These are phyloP conservation scores for Fusarium brachygibbosum DNA, from an alignment of 2,329 filamentous ascomycete genomes.

Conservation along the genomic window DNA sequence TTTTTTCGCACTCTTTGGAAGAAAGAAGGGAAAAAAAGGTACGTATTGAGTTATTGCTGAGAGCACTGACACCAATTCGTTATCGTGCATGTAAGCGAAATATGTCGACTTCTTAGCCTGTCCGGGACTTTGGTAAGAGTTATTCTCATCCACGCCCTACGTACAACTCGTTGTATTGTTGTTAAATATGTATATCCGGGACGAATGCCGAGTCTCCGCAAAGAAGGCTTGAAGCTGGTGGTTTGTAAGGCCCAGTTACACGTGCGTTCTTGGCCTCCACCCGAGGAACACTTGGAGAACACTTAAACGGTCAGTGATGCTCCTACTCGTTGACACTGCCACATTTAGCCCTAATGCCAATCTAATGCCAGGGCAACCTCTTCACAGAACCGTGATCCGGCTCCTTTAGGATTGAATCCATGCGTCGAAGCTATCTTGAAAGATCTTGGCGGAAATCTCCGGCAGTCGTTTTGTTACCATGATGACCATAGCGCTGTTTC, in stretches of 20 bases:
- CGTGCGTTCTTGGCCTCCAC: background rate
- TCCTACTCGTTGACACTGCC: background rate
- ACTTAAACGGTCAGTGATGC: background rate
- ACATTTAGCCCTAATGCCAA: background rate
- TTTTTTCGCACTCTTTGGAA: background rate
- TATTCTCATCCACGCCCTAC: background rate
- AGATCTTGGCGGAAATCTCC: background rate
- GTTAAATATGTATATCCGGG: background rate
- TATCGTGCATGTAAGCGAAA: slow-evolving; percentile 9
- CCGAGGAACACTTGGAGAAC: background rate
- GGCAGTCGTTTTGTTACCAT: slow-evolving; percentile 2
- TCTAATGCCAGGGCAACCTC: slow-evolving; percentile 4
- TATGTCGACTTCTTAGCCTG: background rate
- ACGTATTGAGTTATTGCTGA: background rate
- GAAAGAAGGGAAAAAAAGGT: background rate
- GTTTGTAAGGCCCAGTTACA: background rate
- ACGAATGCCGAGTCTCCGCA: background rate
- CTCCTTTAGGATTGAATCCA: slow-evolving; percentile 5
- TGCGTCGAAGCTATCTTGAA: background rate
- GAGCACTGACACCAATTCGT: background rate
- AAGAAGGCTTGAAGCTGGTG: background rate
- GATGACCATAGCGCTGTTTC: background rate
- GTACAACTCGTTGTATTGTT: background rate
- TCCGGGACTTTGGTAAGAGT: background rate
- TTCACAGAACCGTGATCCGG: background rate